These are phyloP conservation scores for Rhizopus delemar DNA, from an alignment of 371 early-diverging fungal genomes.

Conservation along the genomic window DNA sequence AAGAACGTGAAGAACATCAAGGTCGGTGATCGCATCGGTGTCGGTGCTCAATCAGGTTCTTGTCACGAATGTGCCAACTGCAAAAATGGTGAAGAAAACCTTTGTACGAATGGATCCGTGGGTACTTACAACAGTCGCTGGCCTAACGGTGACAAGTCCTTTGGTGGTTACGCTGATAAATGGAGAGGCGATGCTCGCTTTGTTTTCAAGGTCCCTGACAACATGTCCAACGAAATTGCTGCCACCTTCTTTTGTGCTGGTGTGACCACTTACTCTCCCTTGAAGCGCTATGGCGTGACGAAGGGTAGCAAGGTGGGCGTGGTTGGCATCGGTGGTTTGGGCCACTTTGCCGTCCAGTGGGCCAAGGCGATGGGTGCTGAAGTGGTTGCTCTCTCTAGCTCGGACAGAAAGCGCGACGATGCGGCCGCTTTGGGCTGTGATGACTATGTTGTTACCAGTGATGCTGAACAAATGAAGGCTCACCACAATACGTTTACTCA, in stretches of 20 bases:
- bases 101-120: constrained; percentile 20
- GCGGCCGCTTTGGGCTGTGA: constrained; percentile 35
- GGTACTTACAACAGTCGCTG: constrained; percentile 47
- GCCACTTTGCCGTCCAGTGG: constrained; percentile 67
- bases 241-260: constrained; percentile 57
- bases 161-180: constrained; percentile 70
- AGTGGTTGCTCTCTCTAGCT: constrained; percentile 49
- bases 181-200: constrained; percentile 52
- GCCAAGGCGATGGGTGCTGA: constrained; percentile 65
- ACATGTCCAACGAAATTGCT: constrained; percentile 47
- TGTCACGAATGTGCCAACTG: constrained; percentile 40
- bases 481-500: constrained; percentile 21
- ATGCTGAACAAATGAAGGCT: constrained; percentile 8
- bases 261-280: constrained; percentile 66
- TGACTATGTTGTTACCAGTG: constrained; percentile 28
- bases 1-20: constrained; percentile 42
- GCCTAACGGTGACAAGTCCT: constrained; percentile 53
- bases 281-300: constrained; percentile 51
- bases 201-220: constrained; percentile 58
- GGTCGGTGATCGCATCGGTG: constrained; percentile 72
- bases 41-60: constrained; percentile 56
- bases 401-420: constrained; percentile 37
- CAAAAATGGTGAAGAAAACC: constrained; percentile 28
- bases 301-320: constrained; percentile 56
- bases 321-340: constrained; percentile 65